Evolutionary conservation across 352 stramenopile species (phyloP), one percentile per base, ranked within the genome.

Genomic region (Nothophytophthora sp.): DNA sequence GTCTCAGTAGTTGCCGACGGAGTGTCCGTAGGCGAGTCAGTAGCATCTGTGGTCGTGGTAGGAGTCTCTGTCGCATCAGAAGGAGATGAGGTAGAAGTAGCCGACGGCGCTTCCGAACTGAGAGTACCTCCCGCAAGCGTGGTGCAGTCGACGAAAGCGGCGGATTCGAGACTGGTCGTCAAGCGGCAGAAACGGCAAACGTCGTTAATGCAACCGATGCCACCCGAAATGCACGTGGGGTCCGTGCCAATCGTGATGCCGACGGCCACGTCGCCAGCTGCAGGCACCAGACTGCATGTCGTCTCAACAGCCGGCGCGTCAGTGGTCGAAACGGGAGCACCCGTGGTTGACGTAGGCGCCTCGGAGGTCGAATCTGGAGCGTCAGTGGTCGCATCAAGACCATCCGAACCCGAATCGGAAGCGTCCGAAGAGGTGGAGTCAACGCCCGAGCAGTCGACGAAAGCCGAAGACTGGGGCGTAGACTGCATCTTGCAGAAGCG

Each of bases 381-480:
- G n/a, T n/a, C n/a, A n/a, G 54, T 4, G 4, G 38, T 48, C 11
- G 51, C 36, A 22, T 52, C 60, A 7, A 28, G 46, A 4, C 4
- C 37, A 44, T 38, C 42, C 16, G 64, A 59, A 13, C 51, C 15
- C 13, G 52, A 55, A 16, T 33, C 42, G 30, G 33, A 36, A 15
- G 38, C n/a, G n/a, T n/a, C n/a, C n/a, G n/a, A n/a, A n/a, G n/a
- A n/a, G n/a, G n/a, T 49, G 35, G 46, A 50, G 50, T 39, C 45
- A 27, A 28, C 37, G 20, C 18, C 29, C 25, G 50, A 20, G 35
- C 63, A 69, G 16, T 55, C 30, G 12, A 67, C 59, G 22, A 73
- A 70, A 24, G 55, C 48, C 13, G 50, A 43, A 2, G 71, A 82
- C 44, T 81, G 60, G 0, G 47, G 20, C 1, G 68, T 82, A 4